phyloP scores from a whole-genome alignment of 257 asterid genomes.

The Solanum paucissectum region DNA sequence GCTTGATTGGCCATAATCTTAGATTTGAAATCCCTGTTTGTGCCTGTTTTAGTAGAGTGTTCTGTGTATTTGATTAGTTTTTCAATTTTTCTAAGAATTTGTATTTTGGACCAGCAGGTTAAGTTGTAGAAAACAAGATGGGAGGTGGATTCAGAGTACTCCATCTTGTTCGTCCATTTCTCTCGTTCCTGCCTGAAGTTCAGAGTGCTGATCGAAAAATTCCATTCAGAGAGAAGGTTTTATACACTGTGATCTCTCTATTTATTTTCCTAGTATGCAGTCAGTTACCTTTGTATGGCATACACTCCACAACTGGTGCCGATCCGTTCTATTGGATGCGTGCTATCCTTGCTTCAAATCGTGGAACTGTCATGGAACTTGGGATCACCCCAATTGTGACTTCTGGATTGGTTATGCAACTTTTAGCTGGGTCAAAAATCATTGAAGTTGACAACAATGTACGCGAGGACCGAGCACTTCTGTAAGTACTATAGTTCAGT shows the following conservation, averaged over 20 bases:
- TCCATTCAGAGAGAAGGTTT: constrained; percentile 82
- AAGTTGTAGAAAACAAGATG: constrained; percentile 31
- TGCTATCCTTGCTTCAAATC: constrained; percentile 78
- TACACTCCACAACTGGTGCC: constrained; percentile 85
- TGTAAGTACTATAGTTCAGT: constrained; percentile 35
- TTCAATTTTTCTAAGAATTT: neutral
- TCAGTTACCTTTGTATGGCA: constrained; percentile 80
- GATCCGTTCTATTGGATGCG: constrained; percentile 96
- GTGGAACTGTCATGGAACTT: constrained; percentile 88
- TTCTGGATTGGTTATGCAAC: constrained; percentile 79
- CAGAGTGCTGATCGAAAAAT: constrained; percentile 76
- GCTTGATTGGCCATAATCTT: neutral
- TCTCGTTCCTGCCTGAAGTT: constrained; percentile 75
- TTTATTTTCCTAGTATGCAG: constrained; percentile 77
- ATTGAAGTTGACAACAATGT: constrained; percentile 82
- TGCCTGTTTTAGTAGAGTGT: neutral
- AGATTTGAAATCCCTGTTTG: neutral
- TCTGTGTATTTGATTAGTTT: neutral
- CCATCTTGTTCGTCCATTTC: constrained; percentile 78
- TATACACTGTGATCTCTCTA: constrained; percentile 69
- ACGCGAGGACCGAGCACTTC: constrained; percentile 72
- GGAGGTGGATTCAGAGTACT: constrained; percentile 84
- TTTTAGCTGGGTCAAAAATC: constrained; percentile 73
- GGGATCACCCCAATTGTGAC: constrained; percentile 87
- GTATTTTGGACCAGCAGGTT: constrained; percentile 15